phyloP scores from a whole-genome alignment of 768 basidiomycete genomes.

The Cyclocybe aegerita region DNA sequence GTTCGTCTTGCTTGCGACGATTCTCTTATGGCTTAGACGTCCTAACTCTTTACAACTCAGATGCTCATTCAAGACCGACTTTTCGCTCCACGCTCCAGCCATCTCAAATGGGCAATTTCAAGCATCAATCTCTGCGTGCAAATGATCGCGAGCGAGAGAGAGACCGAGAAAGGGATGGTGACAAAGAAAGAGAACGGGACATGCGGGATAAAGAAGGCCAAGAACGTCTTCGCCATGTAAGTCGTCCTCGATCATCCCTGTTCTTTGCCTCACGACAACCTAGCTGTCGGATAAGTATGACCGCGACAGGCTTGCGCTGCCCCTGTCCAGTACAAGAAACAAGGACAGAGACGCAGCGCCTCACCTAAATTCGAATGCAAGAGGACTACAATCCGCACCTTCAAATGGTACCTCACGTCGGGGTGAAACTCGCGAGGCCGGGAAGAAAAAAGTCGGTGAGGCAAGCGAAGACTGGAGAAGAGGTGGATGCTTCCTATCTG shows the following conservation, averaged over 20 bases:
- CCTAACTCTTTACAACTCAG: slow-evolving; percentile 24
- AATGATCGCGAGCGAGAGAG: slow-evolving; percentile 57
- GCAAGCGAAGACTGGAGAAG: slow-evolving; percentile 83
- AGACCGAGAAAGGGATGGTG: slow-evolving; percentile 46
- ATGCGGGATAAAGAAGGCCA: slow-evolving; percentile 74
- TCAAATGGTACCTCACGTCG: slow-evolving; percentile 46
- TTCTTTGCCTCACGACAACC: slow-evolving; percentile 9
- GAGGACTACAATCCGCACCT: slow-evolving; percentile 35
- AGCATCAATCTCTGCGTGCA: slow-evolving; percentile 79
- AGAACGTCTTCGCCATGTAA: slow-evolving; percentile 73
- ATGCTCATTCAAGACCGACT: slow-evolving; percentile 58
- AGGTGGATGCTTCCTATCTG: slow-evolving; percentile 47
- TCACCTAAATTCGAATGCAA: slow-evolving; percentile 48
- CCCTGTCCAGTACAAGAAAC: slow-evolving; percentile 45
- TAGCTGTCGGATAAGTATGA: slow-evolving; percentile 89
- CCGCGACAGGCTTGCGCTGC: slow-evolving; percentile 70
- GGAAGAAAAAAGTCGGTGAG: slow-evolving; percentile 72
- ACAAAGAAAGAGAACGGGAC: slow-evolving; percentile 58
- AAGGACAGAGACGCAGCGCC: slow-evolving; percentile 72
- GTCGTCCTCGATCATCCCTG: slow-evolving; percentile 23
- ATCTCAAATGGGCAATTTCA: slow-evolving; percentile 92
- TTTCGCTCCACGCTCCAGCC: slow-evolving; percentile 78
- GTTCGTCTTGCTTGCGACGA: slow-evolving; percentile 32
- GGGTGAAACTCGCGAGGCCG: slow-evolving; percentile 56
- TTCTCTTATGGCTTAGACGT: background rate